Percentiles rank a stretch among this genome's conserved stretches.
phyloP scores from a whole-genome alignment of 208 protist genomes.

The Porcisia deanei region DNA sequence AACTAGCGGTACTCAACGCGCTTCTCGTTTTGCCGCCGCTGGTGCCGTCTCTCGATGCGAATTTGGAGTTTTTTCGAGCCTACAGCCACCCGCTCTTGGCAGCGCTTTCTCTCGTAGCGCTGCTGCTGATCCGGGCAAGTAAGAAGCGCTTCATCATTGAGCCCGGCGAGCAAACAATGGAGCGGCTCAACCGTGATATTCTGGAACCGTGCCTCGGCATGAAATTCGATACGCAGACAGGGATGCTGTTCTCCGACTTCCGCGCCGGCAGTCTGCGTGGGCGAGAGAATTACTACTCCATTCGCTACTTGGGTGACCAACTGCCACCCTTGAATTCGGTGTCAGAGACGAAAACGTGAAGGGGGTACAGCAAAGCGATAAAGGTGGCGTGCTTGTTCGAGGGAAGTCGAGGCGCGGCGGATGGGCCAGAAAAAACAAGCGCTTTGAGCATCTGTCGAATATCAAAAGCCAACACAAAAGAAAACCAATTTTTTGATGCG shows the following conservation, averaged over 20 bases:
- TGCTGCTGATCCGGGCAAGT: conserved; percentile 66
- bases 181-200: conserved; percentile 71
- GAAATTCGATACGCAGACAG: conserved; percentile 65
- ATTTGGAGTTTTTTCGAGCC: conserved; percentile 29
- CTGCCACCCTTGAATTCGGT: neutral
- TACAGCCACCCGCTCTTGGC: conserved; percentile 30
- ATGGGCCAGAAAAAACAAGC: too few species aligned
- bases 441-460: neutral
- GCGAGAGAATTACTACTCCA: conserved; percentile 51
- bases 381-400: neutral
- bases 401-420: too few species aligned
- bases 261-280: conserved; percentile 25
- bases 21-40: conserved; percentile 50
- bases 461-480: neutral
- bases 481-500: neutral
- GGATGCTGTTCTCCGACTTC: conserved; percentile 72
- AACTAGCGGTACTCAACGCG: conserved; percentile 32
- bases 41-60: conserved; percentile 28
- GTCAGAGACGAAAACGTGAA: neutral
- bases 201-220: conserved; percentile 84
- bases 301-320: conserved; percentile 42
- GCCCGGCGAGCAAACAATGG: conserved; percentile 72
- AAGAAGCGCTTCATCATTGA: conserved; percentile 84
- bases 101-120: conserved; percentile 43
- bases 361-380: neutral